These are phyloP conservation scores for Anisodus tanguticus DNA, from an alignment of 257 asterid species.

Conservation along the genomic window DNA sequence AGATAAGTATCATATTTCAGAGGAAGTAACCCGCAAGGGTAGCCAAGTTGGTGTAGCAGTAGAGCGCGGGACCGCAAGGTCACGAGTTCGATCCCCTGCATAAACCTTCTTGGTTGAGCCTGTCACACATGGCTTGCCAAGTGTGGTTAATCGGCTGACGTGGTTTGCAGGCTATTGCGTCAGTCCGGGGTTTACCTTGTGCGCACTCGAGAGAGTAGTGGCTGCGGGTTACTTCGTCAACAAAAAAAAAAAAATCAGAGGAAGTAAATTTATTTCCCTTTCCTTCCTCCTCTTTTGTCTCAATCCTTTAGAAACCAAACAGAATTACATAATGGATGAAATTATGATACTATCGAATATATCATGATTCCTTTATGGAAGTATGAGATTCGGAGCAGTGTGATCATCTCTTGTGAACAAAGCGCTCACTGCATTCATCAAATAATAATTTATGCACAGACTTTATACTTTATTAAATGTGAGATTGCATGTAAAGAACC, in stretches of 20 bases:
- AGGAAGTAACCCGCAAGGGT: no score
- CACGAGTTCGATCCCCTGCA: no score
- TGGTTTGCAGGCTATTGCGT: no score
- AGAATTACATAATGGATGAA: neutral
- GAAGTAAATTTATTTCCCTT: neutral
- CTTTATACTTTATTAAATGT: neutral
- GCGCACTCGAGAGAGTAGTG: no score
- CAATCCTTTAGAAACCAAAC: neutral
- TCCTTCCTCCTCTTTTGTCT: neutral
- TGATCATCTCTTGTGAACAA: slow-evolving; percentile 15
- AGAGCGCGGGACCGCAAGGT: no score
- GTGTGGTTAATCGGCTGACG: no score
- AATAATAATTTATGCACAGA: neutral
- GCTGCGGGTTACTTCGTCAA: no score
- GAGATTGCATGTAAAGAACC: slow-evolving; percentile 19
- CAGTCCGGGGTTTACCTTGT: no score
- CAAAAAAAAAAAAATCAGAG: no score
- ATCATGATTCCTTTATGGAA: slow-evolving; percentile 13
- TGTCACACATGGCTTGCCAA: no score
- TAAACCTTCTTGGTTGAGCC: no score
- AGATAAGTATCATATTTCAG: neutral
- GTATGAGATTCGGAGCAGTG: slow-evolving; percentile 21
- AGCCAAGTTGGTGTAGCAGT: no score
- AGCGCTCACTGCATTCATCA: neutral
- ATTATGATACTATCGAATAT: slow-evolving; percentile 22